Evolutionary conservation across 169 alveolate genomes (phyloP).

Genomic region (Cyclospora cayetanensis): DNA sequence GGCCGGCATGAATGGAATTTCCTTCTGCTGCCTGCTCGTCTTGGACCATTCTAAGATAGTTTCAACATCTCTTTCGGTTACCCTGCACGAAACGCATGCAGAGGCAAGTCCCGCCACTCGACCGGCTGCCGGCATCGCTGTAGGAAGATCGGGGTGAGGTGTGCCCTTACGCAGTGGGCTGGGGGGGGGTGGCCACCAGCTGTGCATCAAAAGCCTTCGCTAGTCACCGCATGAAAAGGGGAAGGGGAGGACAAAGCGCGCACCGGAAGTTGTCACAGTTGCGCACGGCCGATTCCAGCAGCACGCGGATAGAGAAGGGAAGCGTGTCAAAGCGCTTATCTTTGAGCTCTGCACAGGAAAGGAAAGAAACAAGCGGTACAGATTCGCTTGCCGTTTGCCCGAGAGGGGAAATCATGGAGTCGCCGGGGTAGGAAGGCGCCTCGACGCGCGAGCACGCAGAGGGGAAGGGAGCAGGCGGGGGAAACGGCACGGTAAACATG

Average conservation of each 20-base stretch:
- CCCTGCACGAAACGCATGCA: constrained; percentile 76
- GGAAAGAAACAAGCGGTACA: background rate
- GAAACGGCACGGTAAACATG: background rate
- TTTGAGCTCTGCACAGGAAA: constrained; percentile 2
- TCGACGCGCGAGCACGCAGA: background rate
- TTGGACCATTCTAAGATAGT: constrained; percentile 93
- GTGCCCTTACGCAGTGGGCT: too few relatives aligned
- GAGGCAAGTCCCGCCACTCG: too few relatives aligned
- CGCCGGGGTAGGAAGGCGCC: background rate
- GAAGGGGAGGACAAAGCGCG: background rate
- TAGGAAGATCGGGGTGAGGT: too few relatives aligned
- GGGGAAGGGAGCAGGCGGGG: background rate
- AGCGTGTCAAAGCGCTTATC: constrained; percentile 72
- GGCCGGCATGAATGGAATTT: constrained; percentile 97
- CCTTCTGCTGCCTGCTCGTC: constrained; percentile 83
- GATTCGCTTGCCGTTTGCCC: background rate
- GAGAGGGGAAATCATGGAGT: background rate
- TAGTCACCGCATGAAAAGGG: too few relatives aligned
- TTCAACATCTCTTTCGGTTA: constrained; percentile 92
- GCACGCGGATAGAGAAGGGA: constrained; percentile 95
- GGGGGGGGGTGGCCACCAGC: too few relatives aligned
- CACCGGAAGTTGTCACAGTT: constrained; percentile 91
- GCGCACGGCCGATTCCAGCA: constrained; percentile 96
- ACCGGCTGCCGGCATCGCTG: too few relatives aligned
- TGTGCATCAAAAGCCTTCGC: background rate